Conservation (phyloP, 1,284 basidiomycete genomes). For the Wallemia ichthyophaga region DNA sequence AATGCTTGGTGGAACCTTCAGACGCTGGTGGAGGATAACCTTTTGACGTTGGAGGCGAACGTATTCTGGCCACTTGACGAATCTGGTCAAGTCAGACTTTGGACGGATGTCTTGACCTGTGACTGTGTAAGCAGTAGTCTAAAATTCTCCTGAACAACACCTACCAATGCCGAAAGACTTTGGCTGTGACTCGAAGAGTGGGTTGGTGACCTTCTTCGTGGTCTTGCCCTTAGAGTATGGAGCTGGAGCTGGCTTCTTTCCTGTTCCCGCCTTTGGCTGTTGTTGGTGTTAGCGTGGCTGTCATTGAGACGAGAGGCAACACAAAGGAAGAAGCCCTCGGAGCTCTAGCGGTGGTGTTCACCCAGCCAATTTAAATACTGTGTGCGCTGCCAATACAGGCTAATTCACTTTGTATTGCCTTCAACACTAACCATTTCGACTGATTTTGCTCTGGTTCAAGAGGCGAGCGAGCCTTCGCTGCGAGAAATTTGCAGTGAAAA, state of each 20-base stretch:
- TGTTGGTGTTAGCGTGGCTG: neutral
- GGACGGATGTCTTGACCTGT: slow-evolving; percentile 81
- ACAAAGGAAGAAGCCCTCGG: slow-evolving; percentile 1
- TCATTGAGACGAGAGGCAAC: slow-evolving; percentile 1
- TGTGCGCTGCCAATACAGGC: neutral
- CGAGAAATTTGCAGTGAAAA: neutral
- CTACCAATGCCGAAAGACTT: slow-evolving; percentile 87
- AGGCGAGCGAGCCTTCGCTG: neutral
- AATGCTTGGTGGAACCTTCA: slow-evolving; percentile 95
- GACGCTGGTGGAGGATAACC: slow-evolving; percentile 89
- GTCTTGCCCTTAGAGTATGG: slow-evolving; percentile 29
- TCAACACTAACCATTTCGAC: neutral
- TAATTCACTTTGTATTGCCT: neutral
- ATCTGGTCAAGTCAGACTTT: slow-evolving; percentile 71
- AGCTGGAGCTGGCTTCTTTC: slow-evolving; percentile 47
- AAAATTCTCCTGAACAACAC: slow-evolving; percentile 12
- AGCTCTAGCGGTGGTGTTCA: neutral
- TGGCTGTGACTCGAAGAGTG: slow-evolving; percentile 68
- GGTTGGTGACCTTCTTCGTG: slow-evolving; percentile 48
- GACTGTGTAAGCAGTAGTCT: neutral
- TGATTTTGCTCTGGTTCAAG: neutral
- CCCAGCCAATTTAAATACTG: neutral
- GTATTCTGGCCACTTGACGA: slow-evolving; percentile 99
- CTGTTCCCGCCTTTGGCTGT: slow-evolving; percentile 25
- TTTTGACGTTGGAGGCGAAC: slow-evolving; percentile 94